Conservation (phyloP, 345 rosid species). For the Eucalyptus curtisii region DNA sequence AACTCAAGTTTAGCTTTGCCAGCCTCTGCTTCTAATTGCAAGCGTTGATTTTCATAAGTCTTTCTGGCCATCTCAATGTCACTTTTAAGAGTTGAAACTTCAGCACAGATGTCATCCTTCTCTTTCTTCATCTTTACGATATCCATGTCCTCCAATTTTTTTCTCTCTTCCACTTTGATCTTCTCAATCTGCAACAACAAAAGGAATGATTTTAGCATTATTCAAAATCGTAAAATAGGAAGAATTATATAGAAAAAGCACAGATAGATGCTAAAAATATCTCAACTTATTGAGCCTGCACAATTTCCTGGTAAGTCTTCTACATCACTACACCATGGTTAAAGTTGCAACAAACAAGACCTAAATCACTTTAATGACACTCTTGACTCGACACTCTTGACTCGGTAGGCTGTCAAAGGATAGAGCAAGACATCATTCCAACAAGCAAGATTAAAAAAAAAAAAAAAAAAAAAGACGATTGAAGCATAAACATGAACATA, state of each 20-base stretch:
- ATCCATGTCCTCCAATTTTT: constrained; percentile 53
- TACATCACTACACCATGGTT: background rate
- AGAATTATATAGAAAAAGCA: background rate
- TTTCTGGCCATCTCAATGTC: constrained; percentile 44
- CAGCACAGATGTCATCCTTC: constrained; percentile 34
- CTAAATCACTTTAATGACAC: background rate
- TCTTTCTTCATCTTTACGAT: constrained; percentile 38
- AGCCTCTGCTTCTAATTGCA: constrained; percentile 39
- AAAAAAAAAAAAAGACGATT: background rate
- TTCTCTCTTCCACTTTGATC: constrained; percentile 53
- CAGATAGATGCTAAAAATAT: background rate
- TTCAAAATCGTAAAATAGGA: background rate
- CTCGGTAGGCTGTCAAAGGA: background rate
- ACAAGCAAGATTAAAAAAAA: background rate
- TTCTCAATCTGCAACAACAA: constrained; percentile 52
- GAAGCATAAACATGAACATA: background rate
- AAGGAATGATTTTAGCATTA: background rate
- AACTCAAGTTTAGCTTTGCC: constrained; percentile 35
- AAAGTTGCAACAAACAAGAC: background rate
- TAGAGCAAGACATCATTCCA: background rate
- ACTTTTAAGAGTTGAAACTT: constrained; percentile 51
- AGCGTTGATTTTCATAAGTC: constrained; percentile 38
- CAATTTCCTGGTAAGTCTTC: background rate
- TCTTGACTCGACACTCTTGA: background rate
- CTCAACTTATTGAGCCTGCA: background rate